A percentile compares a stretch with the other conserved stretches of the same genome.
These are phyloP conservation scores for Suillus luteus DNA, from an alignment of 768 basidiomycete genomes.

Conservation along the genomic window DNA sequence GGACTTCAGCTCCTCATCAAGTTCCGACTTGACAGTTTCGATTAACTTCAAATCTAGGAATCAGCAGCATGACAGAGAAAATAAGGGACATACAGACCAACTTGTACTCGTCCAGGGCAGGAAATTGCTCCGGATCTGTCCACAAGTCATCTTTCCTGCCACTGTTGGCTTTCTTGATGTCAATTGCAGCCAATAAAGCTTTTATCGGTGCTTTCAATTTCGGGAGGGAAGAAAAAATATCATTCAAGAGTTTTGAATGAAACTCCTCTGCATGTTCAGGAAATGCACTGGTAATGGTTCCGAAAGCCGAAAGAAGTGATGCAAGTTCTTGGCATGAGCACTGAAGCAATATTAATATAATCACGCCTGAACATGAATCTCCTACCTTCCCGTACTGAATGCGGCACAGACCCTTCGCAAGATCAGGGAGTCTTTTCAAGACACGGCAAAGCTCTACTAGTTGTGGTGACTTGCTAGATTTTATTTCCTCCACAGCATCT, in stretches of 20 bases:
- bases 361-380: conserved; percentile 3
- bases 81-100: conserved; percentile 47
- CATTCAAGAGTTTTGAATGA: conserved; percentile 65
- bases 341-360: conserved; percentile 35
- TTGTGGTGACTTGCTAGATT: conserved; percentile 56
- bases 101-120: conserved; percentile 56
- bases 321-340: conserved; percentile 85
- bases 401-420: conserved; percentile 81
- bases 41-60: conserved; percentile 52
- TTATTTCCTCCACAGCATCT: conserved; percentile 85
- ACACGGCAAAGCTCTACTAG: conserved; percentile 67
- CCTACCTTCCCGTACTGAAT: conserved; percentile 90
- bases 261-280: conserved; percentile 51
- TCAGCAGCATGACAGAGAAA: conserved; percentile 2
- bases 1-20: conserved; percentile 70
- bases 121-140: conserved; percentile 53
- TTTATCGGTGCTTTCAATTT: conserved; percentile 56
- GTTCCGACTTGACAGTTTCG: conserved; percentile 64
- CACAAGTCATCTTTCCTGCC: conserved; percentile 75
- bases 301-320: conserved; percentile 72
- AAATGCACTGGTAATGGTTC: conserved; percentile 68
- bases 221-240: conserved; percentile 70
- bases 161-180: conserved; percentile 61
- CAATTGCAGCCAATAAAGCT: conserved; percentile 56
- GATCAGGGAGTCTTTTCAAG: conserved; percentile 81